Evolutionary conservation across 306 rosid species (phyloP), one percentile per base, ranked within the genome.

Genomic region (Elaeagnus macrophylla): DNA sequence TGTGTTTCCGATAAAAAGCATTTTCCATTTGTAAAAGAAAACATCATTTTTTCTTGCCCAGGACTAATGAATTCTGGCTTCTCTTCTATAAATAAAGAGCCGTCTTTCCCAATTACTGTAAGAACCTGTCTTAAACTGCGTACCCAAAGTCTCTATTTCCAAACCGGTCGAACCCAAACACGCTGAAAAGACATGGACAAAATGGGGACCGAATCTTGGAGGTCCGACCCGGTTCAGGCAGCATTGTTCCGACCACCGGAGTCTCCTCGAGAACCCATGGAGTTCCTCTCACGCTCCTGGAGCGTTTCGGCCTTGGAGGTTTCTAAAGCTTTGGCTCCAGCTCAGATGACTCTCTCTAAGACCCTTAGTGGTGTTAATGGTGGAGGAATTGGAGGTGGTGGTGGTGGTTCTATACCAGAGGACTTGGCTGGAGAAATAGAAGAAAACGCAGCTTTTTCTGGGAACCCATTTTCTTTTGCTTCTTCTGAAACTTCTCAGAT

Each of bases 281-380:
- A 90, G 80, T 90, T 79, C 25, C 91, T 86, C 44, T 90, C 95
- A 0, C 94, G 97, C 19, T 90, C 95, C 1, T 90, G 97, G 97
- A 81, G 95, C 56, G 70, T 79, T 18, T 90, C 97, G 6, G 89
- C 97, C 32, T 51, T 60, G 7, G 89, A 91, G 67, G 81, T 91
- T 41, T 86, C 96, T 54, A 84, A 91, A 36, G 91, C 96, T 35
- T 68, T 91, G 3, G 73, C 89, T 1, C 85, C 94, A 0, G 71
- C 80, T 4, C 93, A 59, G 16, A 53, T 67, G 25, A 60, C 72
- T 0, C 62, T 77, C 32, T 32, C 85, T 1, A 85, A 82, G 49
- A 6, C 64, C 15, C 61, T 67, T 2, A 37, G 48, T 25, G 32
- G 32, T 25, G 32, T 25, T 25, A 25, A 25, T 25, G 32, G 32